A percentile compares a stretch with the other conserved stretches of the same genome.
Evolutionary conservation across 2,329 filamentous ascomycete species (phyloP).

Genomic region (Fusarium floridanum): DNA sequence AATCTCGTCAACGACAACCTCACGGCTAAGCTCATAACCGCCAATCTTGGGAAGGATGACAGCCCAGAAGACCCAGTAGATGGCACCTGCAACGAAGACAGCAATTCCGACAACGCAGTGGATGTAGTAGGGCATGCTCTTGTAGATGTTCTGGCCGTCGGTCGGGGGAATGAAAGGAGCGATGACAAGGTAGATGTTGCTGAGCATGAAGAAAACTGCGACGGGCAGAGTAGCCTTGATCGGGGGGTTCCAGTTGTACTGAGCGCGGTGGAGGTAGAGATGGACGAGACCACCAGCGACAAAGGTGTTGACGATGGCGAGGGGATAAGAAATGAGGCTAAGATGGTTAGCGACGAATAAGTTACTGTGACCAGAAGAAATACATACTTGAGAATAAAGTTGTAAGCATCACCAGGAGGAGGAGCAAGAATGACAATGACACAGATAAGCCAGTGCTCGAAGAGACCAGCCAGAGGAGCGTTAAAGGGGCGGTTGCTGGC

Average conservation of each 20-base stretch:
- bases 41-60: constrained; percentile 65
- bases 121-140: constrained; percentile 67
- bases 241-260: constrained; percentile 66
- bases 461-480: constrained; percentile 70
- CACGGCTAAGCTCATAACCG: constrained; percentile 67
- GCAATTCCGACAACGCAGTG: constrained; percentile 70
- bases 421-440: constrained; percentile 76
- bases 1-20: constrained; percentile 65
- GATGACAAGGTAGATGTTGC: constrained; percentile 71
- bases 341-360: background rate
- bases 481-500: constrained; percentile 75
- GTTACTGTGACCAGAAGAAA: no score
- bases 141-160: constrained; percentile 65
- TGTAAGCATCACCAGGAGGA: constrained; percentile 76
- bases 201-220: constrained; percentile 69
- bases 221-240: constrained; percentile 68
- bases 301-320: constrained; percentile 69
- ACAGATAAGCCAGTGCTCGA: constrained; percentile 74
- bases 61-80: constrained; percentile 71
- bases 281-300: constrained; percentile 66
- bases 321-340: constrained; percentile 73
- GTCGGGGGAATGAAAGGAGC: constrained; percentile 69
- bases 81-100: constrained; percentile 64
- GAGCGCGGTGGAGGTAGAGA: constrained; percentile 63
- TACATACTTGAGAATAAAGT: constrained; percentile 69